Evolutionary conservation across 75 land plant genomes (phyloP).

Genomic region (Pinus tabuliformis): DNA sequence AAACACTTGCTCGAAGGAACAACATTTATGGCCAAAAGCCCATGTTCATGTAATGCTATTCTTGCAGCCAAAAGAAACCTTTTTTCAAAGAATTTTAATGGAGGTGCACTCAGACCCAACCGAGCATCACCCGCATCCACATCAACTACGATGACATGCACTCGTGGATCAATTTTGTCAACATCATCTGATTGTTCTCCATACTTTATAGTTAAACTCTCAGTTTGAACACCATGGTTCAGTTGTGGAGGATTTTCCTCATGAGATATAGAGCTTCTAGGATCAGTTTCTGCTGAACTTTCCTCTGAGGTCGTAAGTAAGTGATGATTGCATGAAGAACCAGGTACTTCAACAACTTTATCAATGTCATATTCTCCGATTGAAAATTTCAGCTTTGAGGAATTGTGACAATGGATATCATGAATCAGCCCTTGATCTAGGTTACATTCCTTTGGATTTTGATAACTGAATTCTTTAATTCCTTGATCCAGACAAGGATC

Average conservation of each 20-base stretch:
- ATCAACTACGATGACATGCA: conserved; percentile 81
- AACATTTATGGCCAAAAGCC: conserved; percentile 72
- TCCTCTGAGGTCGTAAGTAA: not conserved
- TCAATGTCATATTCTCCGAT: not conserved
- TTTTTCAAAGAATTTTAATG: conserved; percentile 43
- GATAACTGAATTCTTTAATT: not conserved
- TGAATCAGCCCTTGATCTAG: too few species aligned
- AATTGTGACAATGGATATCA: too few species aligned
- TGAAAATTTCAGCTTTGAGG: too few species aligned
- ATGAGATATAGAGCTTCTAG: too few species aligned
- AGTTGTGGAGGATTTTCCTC: not conserved
- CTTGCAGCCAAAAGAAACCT: conserved; percentile 45
- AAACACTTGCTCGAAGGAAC: conserved; percentile 31
- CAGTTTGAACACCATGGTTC: not conserved
- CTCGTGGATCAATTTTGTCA: conserved; percentile 3
- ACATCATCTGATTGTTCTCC: not conserved
- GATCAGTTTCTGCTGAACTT: not conserved
- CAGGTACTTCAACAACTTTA: not conserved
- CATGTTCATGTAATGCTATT: conserved; percentile 36
- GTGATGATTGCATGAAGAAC: not conserved
- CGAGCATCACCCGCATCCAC: conserved; percentile 59
- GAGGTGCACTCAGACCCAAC: conserved; percentile 64
- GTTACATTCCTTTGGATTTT: not conserved
- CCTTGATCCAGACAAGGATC: not conserved
- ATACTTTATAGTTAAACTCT: not conserved